These are phyloP conservation scores for Candida rishiriensis DNA, from an alignment of 805 yeast genomes.

Conservation along the genomic window DNA sequence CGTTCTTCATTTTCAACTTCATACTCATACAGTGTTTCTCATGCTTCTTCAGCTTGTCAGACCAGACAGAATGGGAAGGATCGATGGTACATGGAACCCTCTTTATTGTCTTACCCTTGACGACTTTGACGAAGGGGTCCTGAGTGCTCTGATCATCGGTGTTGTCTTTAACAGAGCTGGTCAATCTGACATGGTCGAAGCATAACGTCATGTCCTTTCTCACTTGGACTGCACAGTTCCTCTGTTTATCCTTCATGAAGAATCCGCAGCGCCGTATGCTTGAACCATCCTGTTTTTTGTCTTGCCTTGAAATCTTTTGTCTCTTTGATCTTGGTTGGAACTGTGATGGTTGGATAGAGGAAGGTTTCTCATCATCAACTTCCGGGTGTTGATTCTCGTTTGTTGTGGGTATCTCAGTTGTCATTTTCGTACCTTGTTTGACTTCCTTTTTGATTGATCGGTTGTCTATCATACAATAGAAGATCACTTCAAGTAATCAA, in stretches of 20 bases:
- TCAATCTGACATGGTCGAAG: conserved; percentile 50
- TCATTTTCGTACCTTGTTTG: no score
- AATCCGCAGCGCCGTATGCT: conserved; percentile 39
- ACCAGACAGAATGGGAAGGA: conserved; percentile 70
- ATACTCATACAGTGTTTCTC: conserved; percentile 55
- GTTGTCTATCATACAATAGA: no score
- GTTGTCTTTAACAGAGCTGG: conserved; percentile 5
- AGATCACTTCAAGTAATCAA: no score
- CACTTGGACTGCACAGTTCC: conserved; percentile 61
- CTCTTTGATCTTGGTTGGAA: background rate
- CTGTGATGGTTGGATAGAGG: no score
- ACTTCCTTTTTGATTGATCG: no score
- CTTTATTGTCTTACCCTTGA: conserved; percentile 25
- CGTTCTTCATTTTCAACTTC: conserved; percentile 27
- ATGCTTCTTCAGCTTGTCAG: conserved; percentile 50
- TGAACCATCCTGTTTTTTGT: background rate
- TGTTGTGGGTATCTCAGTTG: no score
- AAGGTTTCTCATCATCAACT: background rate
- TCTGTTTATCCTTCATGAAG: conserved; percentile 43
- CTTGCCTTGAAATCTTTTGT: background rate
- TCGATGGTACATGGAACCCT: conserved; percentile 77
- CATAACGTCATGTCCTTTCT: conserved; percentile 48
- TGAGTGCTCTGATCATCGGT: conserved; percentile 4
- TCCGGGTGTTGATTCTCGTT: no score
- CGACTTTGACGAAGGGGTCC: conserved; percentile 14